Evolutionary conservation across 2,329 filamentous ascomycete genomes (phyloP), one percentile per base, ranked within the genome.

Genomic region (Calonectria pseudoturangicola): DNA sequence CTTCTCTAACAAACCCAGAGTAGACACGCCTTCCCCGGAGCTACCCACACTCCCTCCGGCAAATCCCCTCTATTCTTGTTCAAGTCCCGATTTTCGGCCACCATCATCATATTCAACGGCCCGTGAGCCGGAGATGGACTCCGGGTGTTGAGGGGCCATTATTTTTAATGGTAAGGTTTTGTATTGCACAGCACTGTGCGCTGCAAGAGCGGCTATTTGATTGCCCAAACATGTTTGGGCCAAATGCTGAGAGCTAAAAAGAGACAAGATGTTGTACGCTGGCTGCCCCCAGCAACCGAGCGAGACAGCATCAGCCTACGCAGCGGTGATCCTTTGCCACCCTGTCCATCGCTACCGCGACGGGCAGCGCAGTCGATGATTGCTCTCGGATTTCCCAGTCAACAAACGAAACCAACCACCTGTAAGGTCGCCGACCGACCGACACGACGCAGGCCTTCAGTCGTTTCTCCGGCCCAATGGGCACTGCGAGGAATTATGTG

Each of bases 31-130:
- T 62, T 60, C 27, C 60, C 76, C 71, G 75, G 76, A 65, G 25
- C 62, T 56, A 47, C 68, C 73, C 68, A 74, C 69, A 76, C 77
- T 28, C 33, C 67, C 75, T 70, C 77, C 77, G 77, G 72, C n/a
- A 47, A 67, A 64, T 65, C 48, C 33, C 63, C 68, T 51, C 50
- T 30, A 45, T 45, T 21, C 48, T 47, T 25, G 30, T 43, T 16
- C 15, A 18, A 64, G 60, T 43, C 65, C 72, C 72, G 72, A 68
- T 51, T 54, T 64, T 71, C 72, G 72, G 72, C 48, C 66, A 51
- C 43, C 47, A 62, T 69, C 48, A 30, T 28, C 33, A 68, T 41
- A 71, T 68, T 30, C 56, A 50, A 68, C 64, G 54, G 70, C 56
- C 64, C 56, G 68, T 41, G 25, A 39, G 48, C 70, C 70, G 70